Conservation (phyloP, 106 monocot species). For the Phalaenopsis equestris region DNA sequence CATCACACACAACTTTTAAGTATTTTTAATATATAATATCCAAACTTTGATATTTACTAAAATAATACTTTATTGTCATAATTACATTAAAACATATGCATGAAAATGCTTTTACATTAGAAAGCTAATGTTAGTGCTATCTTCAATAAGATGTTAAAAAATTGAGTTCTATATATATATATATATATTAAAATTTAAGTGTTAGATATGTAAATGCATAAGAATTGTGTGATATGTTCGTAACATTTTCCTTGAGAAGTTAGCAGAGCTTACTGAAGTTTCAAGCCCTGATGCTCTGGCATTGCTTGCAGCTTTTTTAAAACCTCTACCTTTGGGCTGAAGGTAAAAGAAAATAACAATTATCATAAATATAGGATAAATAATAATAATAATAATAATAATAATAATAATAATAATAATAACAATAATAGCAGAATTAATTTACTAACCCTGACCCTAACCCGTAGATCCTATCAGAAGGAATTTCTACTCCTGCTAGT, state of each 20-base stretch:
- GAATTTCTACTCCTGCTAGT: conserved; percentile 72
- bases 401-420: background rate
- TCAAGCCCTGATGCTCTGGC: conserved; percentile 65
- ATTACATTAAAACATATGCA: too few species aligned
- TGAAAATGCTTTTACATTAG: too few species aligned
- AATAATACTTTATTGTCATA: too few species aligned
- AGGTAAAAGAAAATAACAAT: conserved; percentile 5
- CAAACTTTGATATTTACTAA: too few species aligned
- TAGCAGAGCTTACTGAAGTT: conserved; percentile 61
- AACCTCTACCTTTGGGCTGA: conserved; percentile 87
- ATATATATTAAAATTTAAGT: too few species aligned
- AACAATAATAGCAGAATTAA: background rate
- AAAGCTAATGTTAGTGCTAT: too few species aligned
- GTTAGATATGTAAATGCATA: too few species aligned
- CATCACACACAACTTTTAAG: too few species aligned
- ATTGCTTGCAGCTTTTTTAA: conserved; percentile 70
- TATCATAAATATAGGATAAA: background rate
- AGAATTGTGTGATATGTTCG: too few species aligned
- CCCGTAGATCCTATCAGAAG: conserved; percentile 80
- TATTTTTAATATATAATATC: too few species aligned
- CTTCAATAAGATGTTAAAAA: too few species aligned
- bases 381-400: background rate
- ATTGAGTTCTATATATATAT: too few species aligned
- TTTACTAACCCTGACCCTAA: conserved; percentile 82
- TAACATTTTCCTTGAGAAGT: background rate